phyloP scores from a whole-genome alignment of 805 yeast species.

The Tetrapisispora namnaoensis region DNA sequence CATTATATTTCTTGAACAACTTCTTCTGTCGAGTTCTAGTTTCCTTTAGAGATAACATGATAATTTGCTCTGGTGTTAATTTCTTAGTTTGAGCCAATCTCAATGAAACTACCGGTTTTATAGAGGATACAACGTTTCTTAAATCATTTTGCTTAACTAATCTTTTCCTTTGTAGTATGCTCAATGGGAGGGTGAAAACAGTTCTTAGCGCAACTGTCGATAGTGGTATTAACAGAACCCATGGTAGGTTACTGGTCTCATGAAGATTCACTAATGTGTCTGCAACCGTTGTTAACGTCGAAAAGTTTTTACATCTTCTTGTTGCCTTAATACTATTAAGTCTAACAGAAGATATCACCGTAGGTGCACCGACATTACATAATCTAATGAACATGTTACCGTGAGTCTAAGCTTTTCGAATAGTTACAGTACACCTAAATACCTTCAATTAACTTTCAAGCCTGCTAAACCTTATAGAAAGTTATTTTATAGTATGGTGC shows the following conservation, averaged over 20 bases:
- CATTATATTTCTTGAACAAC: constrained; percentile 55
- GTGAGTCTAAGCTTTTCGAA: not conserved
- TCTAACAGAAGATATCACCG: not conserved
- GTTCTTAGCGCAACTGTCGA: constrained; percentile 60
- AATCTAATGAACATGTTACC: not conserved
- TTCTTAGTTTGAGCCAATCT: constrained; percentile 33
- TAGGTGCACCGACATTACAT: not conserved
- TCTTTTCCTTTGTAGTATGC: constrained; percentile 60
- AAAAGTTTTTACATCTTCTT: constrained; percentile 1
- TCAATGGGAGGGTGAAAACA: constrained; percentile 65
- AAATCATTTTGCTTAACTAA: constrained; percentile 61
- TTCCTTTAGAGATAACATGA: constrained; percentile 66
- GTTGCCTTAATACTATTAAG: not conserved
- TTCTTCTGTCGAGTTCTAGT: constrained; percentile 61
- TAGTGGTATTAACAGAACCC: constrained; percentile 75
- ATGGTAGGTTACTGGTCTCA: constrained; percentile 54
- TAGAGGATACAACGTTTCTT: constrained; percentile 62
- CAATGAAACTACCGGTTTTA: constrained; percentile 61
- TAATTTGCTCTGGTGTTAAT: constrained; percentile 67
- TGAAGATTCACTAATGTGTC: constrained; percentile 33
- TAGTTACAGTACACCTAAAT: too few relatives aligned
- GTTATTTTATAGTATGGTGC: not conserved
- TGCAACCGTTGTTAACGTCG: constrained; percentile 16
- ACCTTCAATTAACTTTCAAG: not conserved
- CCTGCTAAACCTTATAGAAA: too few relatives aligned